phyloP scores from a whole-genome alignment of 768 basidiomycete species.

The Boletus fagicola region DNA sequence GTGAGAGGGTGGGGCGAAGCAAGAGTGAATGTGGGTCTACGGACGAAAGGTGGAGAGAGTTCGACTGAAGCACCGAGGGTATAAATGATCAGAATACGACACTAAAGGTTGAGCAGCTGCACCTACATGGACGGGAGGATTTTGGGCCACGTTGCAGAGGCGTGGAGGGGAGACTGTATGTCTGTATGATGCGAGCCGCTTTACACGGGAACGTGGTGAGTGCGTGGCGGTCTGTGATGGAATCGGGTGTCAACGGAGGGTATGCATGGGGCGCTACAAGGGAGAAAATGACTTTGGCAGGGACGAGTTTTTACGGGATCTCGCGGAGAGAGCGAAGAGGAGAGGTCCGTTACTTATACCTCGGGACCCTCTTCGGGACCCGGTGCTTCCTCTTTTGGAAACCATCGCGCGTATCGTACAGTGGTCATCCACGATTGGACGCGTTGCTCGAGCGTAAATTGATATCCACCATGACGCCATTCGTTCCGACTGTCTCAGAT shows the following conservation, averaged over 20 bases:
- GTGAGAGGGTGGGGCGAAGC: neutral
- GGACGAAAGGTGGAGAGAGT: neutral
- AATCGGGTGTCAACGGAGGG: neutral
- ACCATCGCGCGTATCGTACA: neutral
- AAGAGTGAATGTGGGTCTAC: conserved; percentile 6
- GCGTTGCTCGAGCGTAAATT: neutral
- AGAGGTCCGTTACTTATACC: conserved; percentile 23
- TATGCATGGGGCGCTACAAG: neutral
- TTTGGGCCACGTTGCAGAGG: conserved; percentile 6
- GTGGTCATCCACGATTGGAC: neutral
- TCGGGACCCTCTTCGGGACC: conserved; percentile 9
- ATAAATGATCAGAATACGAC: neutral
- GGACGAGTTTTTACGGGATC: neutral
- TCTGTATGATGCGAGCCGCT: neutral
- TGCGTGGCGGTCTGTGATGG: neutral
- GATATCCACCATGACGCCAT: no score
- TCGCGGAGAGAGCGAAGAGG: neutral
- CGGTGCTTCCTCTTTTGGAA: conserved; percentile 2
- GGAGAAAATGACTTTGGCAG: neutral
- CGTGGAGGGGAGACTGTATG: conserved; percentile 6
- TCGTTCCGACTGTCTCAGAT: no score
- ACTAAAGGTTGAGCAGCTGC: neutral
- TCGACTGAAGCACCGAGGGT: neutral
- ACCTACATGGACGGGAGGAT: conserved; percentile 6
- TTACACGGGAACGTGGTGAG: conserved; percentile 6